Percentiles rank a stretch among this genome's conserved stretches.
phyloP scores from a whole-genome alignment of 129 eudicot species.

The Flaveria sonorensis region DNA sequence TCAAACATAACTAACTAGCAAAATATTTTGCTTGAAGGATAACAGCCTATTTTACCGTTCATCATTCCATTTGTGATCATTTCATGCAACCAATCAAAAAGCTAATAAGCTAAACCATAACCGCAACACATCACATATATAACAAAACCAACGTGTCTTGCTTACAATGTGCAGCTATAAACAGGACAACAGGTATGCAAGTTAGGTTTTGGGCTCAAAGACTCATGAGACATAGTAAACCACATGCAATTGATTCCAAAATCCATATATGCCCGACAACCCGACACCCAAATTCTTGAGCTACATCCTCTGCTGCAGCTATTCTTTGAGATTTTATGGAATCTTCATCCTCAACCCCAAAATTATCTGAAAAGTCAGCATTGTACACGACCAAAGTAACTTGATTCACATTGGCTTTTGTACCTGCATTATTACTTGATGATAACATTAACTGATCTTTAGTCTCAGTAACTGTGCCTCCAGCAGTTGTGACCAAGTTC shows the following conservation, averaged over 20 bases:
- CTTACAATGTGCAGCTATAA: neutral
- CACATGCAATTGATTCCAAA: conserved; percentile 68
- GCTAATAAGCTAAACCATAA: neutral
- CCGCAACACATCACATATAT: neutral
- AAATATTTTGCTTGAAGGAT: neutral
- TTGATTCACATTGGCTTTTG: conserved; percentile 13
- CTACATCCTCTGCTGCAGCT: conserved; percentile 57
- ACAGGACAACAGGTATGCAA: conserved; percentile 2
- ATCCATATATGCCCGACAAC: conserved; percentile 66
- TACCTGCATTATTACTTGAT: conserved; percentile 14
- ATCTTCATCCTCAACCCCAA: conserved; percentile 35
- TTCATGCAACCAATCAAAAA: conserved; percentile 12
- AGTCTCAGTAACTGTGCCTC: conserved; percentile 47
- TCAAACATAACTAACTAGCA: neutral
- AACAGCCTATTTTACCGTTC: neutral
- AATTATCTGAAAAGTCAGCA: conserved; percentile 35
- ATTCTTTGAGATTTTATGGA: conserved; percentile 32
- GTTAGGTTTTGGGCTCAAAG: neutral
- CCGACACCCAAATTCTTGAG: conserved; percentile 35
- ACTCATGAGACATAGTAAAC: neutral
- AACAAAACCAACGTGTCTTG: conserved; percentile 17
- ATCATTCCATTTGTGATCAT: neutral
- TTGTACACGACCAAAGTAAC: conserved; percentile 53
- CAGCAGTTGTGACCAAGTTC: conserved; percentile 52
- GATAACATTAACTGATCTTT: conserved; percentile 33